Conservation (phyloP, 768 basidiomycete genomes). For the Boletus reticulatus region DNA sequence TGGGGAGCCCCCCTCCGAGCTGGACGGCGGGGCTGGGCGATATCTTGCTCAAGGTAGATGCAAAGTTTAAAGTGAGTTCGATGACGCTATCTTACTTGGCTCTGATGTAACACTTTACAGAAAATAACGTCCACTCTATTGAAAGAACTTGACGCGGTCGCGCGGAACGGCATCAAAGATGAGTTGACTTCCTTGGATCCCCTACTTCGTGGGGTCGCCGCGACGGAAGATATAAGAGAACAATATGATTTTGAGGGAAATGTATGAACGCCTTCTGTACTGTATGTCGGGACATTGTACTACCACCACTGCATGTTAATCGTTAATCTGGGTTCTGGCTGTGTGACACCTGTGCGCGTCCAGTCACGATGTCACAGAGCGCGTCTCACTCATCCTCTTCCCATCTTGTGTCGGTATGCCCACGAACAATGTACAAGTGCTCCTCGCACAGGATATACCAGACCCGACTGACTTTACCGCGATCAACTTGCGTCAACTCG, state of each 20-base stretch:
- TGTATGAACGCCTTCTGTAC: conserved; percentile 24
- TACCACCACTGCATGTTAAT: conserved; percentile 17
- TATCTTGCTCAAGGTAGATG: conserved; percentile 75
- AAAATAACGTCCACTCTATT: conserved; percentile 79
- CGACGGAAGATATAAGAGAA: conserved; percentile 36
- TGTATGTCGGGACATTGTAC: conserved; percentile 23
- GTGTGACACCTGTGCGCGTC: conserved; percentile 24
- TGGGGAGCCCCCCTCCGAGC: conserved; percentile 52
- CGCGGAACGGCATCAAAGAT: conserved; percentile 76
- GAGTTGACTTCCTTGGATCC: conserved; percentile 83
- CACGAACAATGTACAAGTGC: conserved; percentile 27
- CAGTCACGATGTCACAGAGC: conserved; percentile 23
- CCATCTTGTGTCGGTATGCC: conserved; percentile 14
- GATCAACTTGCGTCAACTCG: conserved; percentile 59
- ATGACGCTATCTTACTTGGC: not conserved
- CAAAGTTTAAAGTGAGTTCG: conserved; percentile 72
- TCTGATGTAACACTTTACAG: conserved; percentile 37
- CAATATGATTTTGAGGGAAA: conserved; percentile 44
- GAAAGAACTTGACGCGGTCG: conserved; percentile 83
- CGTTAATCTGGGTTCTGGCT: not conserved
- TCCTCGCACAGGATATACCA: conserved; percentile 38
- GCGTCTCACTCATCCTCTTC: not conserved
- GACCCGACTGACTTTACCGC: conserved; percentile 74
- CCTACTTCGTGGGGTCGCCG: conserved; percentile 57
- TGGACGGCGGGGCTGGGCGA: conserved; percentile 70